A percentile compares a stretch with the other conserved stretches of the same genome.
Evolutionary conservation across 257 asterid species (phyloP).

Genomic region (Lithospermum erythrorhizon): DNA sequence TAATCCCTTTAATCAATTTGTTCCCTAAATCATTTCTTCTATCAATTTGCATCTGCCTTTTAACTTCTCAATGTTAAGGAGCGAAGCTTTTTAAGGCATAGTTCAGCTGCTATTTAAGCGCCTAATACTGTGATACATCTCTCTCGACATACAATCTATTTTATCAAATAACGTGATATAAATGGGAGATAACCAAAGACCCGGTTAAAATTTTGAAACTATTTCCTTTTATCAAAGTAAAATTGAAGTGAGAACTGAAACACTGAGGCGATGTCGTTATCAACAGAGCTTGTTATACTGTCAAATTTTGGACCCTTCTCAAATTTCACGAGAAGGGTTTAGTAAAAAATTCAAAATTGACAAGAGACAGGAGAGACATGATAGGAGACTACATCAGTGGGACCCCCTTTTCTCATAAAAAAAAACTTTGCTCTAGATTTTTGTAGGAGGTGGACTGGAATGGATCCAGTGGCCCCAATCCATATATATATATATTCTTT

Average conservation of each 20-base stretch:
- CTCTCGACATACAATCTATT: too few species aligned
- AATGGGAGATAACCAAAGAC: too few species aligned
- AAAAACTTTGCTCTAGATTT: background rate
- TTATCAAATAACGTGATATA: too few species aligned
- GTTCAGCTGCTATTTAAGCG: too few species aligned
- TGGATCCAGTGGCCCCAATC: background rate
- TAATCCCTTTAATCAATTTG: too few species aligned
- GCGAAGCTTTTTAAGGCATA: too few species aligned
- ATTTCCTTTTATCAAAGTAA: too few species aligned
- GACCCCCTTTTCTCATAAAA: background rate
- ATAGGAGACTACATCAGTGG: background rate
- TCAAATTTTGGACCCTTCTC: background rate
- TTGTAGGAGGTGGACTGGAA: slow-evolving; percentile 1
- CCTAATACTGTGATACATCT: too few species aligned
- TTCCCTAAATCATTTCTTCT: too few species aligned
- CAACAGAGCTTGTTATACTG: background rate
- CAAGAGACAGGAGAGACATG: background rate
- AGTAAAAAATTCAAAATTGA: slow-evolving; percentile 1
- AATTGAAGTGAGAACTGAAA: background rate
- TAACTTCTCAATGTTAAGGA: too few species aligned
- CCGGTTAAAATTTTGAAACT: too few species aligned
- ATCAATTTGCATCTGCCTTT: too few species aligned
- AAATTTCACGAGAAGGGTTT: background rate
- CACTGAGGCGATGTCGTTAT: background rate
- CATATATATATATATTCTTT: background rate